Base-by-base conservation (phyloP, 306 rosid genomes). In the Vigna hirtella region DNA sequence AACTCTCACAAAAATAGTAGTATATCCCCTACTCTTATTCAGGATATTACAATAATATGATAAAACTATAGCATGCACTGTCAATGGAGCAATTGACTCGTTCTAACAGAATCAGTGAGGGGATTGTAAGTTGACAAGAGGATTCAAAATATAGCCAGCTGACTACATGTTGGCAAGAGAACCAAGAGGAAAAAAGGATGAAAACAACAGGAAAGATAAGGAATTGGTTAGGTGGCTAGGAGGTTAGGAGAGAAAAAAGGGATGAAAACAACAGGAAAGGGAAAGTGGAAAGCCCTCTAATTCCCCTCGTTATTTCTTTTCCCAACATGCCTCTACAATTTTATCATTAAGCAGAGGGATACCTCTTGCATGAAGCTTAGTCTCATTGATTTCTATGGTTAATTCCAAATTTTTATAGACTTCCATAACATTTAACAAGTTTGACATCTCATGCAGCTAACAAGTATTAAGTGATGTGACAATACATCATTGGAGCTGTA, bases 31-130 rank as follows among this genome's bases (percentile, higher is more conserved):
- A 70, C 26, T 24, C 77, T 40, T 57, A 61, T 62, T 58, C 55
- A 43, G 51, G 70, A 51, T 66, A 70, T 52, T 74, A 38, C 72
- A 55, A 66, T 24, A 61, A 30, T 53, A 68, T 64, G 73, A 50
- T n/a, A 48, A 48, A 73, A 76, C 16, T 36, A 50, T 38, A 73
- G 79, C 63, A 62, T 61, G 66, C 66, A 62, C 7, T 61, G 53
- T 34, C 71, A 26, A 49, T 36, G 22, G 34, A 30, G 34, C 34
- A 63, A 71, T 17, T 50, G 57, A 40, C 66, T 59, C 28, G 9
- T 4, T 30, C 68, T 34, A 32, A 36, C 40, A 47, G 3, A 61
- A 18, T 61, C 28, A 70, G 61, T 24, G 49, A 77, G 17, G 16
- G 22, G 24, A 30, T 32, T 32, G 24, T 69, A 30, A 66, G 66